Evolutionary conservation across 495 filamentous ascomycete genomes (phyloP), one percentile per base, ranked within the genome.

Genomic region (Neurospora tetrasperma): DNA sequence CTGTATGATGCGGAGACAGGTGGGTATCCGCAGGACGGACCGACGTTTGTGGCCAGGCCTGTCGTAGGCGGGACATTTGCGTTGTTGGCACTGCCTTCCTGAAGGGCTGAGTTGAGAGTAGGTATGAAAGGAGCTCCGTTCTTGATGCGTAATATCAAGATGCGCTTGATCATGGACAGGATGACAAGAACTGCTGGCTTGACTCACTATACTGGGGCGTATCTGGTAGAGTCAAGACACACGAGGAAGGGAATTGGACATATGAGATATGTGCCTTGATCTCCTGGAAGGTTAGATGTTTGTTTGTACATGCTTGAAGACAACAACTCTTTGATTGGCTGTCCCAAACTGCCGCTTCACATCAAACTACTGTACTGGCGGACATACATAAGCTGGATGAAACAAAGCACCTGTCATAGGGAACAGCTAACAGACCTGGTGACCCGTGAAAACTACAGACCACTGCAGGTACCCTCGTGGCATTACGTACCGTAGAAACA

Each of bases 41-140:
- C 89, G 31, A 82, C 83, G 41, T 97, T 97, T 83, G 88, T 88
- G 72, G 93, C 93, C 4, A 81, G 94, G 16, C 94, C 94, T 6
- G 94, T 97, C 0, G 85, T 90, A 43, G 94, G 94, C 3, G 94
- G 90, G 1, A 89, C 90, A 78, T 97, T 96, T 85, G 89, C 94
- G 11, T 85, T 95, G 69, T 78, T 97, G 75, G 91, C 92, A 31
- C 81, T 96, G 75, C 78, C 79, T 8, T 72, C 69, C 68, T 46
- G 40, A 27, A 18, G 66, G 40, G 40, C 27, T 31, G 66, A 44
- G 40, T n/a, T 38, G 39, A 27, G 5, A 20, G 12, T 40, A 66
- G 46, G 46, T 31, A 31, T 31, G 69, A 43, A 43, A 27, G 23
- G 48, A 35, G n/a, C 43, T 11, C 48, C 27, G 44, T 66, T 59